phyloP scores from a whole-genome alignment of 116 monocot species.

The Trichopus zeylanicus region DNA sequence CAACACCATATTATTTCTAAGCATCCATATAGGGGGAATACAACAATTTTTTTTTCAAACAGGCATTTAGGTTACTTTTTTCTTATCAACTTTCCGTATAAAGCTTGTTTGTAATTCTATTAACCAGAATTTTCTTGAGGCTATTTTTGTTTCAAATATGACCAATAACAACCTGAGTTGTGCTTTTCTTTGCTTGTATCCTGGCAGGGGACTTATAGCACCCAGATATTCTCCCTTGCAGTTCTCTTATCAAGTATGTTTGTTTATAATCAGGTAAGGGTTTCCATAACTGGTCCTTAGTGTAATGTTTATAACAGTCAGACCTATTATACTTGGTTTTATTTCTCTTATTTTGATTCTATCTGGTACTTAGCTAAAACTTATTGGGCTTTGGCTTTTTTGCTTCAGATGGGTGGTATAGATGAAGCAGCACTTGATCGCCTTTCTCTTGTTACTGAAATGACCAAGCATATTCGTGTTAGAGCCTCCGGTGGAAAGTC shows the following conservation, averaged over 20 bases:
- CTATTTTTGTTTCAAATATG: too few relatives aligned
- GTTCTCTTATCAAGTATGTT: slow-evolving; percentile 94
- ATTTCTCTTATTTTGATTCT: too few relatives aligned
- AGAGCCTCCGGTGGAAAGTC: slow-evolving; percentile 80
- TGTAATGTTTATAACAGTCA: too few relatives aligned
- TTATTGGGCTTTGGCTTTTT: background rate
- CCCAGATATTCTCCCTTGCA: slow-evolving; percentile 89
- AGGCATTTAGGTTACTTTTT: too few relatives aligned
- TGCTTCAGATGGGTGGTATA: slow-evolving; percentile 92
- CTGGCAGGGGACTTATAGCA: slow-evolving; percentile 90
- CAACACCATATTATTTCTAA: too few relatives aligned
- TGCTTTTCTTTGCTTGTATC: background rate
- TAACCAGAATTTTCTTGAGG: too few relatives aligned
- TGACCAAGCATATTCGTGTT: slow-evolving; percentile 97
- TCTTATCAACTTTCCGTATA: too few relatives aligned
- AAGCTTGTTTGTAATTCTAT: too few relatives aligned
- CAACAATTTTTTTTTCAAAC: too few relatives aligned
- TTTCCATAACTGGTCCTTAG: too few relatives aligned
- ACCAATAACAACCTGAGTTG: background rate
- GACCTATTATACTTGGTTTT: too few relatives aligned
- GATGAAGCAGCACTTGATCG: slow-evolving; percentile 98
- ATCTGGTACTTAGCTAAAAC: background rate
- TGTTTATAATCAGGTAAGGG: slow-evolving; percentile 89
- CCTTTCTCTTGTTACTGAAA: slow-evolving; percentile 87
- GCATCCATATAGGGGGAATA: too few relatives aligned